These are phyloP conservation scores for Micractinium sp. DNA, from an alignment of 139 green algal species.

Conservation along the genomic window DNA sequence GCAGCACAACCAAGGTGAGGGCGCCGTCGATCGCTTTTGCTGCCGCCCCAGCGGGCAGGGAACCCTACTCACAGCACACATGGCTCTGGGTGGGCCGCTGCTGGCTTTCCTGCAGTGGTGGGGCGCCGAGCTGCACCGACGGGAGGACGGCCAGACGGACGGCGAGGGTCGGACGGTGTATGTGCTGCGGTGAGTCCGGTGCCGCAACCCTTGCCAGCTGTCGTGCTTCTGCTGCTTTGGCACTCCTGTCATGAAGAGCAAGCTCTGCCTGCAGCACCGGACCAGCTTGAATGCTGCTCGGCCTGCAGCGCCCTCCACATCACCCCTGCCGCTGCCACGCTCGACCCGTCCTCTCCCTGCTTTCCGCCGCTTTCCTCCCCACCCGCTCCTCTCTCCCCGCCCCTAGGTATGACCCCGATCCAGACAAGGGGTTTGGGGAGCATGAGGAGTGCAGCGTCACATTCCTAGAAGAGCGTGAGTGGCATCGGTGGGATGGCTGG, in stretches of 20 bases:
- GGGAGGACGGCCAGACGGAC: background rate
- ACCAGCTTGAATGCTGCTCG: background rate
- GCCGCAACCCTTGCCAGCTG: background rate
- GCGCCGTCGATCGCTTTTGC: background rate
- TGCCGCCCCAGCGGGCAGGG: background rate
- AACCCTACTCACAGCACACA: background rate
- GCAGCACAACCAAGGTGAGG: background rate
- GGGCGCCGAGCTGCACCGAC: background rate
- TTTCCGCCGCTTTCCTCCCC: background rate
- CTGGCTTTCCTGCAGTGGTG: constrained; percentile 19
- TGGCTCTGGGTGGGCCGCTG: too few relatives aligned
- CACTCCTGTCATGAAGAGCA: background rate
- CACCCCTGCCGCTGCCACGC: background rate
- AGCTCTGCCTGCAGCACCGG: too few relatives aligned
- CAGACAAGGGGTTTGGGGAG: background rate
- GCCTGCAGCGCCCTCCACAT: background rate
- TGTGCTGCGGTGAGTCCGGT: background rate
- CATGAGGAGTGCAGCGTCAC: constrained; percentile 4
- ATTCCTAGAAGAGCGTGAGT: constrained; percentile 28
- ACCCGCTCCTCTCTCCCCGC: background rate
- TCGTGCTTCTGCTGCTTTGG: background rate
- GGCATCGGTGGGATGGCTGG: background rate
- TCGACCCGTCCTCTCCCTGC: background rate
- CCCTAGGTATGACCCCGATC: constrained; percentile 15
- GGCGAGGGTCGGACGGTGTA: constrained; percentile 24